Evolutionary conservation across 1,139 yeast genomes (phyloP).

Genomic region (Yarrowia galli): DNA sequence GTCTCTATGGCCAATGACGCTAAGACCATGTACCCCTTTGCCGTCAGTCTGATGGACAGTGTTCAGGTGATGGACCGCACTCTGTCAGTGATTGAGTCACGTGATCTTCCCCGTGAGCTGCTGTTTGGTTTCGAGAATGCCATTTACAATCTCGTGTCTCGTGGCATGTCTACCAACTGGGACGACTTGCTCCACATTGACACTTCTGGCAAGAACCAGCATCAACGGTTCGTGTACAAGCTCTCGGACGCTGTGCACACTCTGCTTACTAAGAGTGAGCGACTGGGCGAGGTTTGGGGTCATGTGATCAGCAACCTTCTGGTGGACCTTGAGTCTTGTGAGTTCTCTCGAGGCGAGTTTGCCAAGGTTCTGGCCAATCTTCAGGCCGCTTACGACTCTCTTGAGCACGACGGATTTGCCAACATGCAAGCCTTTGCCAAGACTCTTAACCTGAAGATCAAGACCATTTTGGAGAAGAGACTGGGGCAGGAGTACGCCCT

Average conservation of each 20-base stretch:
- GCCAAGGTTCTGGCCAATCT: slow-evolving; percentile 12
- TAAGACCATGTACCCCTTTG: slow-evolving; percentile 64
- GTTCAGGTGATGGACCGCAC: slow-evolving; percentile 51
- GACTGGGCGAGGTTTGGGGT: slow-evolving; percentile 23
- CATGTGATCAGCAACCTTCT: slow-evolving; percentile 8
- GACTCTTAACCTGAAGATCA: slow-evolving; percentile 16
- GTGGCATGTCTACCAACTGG: slow-evolving; percentile 61
- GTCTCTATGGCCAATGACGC: slow-evolving; percentile 56
- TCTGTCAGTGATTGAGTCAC: slow-evolving; percentile 44
- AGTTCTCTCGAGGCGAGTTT: slow-evolving; percentile 47
- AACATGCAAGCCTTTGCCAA: slow-evolving; percentile 30
- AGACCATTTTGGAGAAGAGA: slow-evolving; percentile 6
- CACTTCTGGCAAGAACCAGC: slow-evolving; percentile 20
- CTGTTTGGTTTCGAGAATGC: slow-evolving; percentile 54
- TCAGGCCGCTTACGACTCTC: slow-evolving; percentile 28
- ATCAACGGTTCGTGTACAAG: slow-evolving; percentile 28
- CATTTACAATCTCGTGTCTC: slow-evolving; percentile 50
- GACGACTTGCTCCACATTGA: slow-evolving; percentile 57
- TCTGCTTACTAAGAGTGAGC: slow-evolving; percentile 52
- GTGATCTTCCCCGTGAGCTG: slow-evolving; percentile 56
- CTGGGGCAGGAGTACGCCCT: slow-evolving; percentile 15
- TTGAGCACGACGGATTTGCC: slow-evolving; percentile 27
- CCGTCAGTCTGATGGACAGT: slow-evolving; percentile 62
- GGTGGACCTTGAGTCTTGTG: slow-evolving; percentile 19
- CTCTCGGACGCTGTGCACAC: slow-evolving; percentile 27